These are phyloP conservation scores for Coniochaeta sp. DNA, from an alignment of 2,329 filamentous ascomycete species.

Conservation along the genomic window DNA sequence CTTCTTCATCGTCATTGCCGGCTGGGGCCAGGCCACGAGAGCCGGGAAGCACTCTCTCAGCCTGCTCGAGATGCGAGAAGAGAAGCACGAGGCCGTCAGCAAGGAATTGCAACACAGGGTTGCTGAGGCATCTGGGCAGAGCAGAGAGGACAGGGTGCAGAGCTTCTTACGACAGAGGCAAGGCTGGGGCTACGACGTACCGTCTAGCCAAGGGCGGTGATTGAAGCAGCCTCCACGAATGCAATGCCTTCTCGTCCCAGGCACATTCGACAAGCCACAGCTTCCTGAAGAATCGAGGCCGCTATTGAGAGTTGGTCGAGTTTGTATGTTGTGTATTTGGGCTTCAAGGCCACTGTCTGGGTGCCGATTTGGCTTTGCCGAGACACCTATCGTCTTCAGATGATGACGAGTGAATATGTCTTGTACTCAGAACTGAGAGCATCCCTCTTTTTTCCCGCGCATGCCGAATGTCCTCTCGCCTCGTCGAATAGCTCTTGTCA, in stretches of 20 bases:
- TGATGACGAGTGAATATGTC: no score
- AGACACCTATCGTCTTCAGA: no score
- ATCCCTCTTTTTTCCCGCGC: no score
- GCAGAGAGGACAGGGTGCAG: constrained; percentile 62
- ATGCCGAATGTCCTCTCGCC: no score
- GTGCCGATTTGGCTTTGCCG: no score
- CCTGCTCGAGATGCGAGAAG: constrained; percentile 58
- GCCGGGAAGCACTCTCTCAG: constrained; percentile 54
- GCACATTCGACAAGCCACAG: no score
- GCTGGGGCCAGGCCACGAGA: constrained; percentile 63
- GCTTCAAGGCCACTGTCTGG: no score
- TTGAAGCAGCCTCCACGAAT: not conserved
- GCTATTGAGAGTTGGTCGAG: no score
- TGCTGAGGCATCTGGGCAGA: constrained; percentile 41
- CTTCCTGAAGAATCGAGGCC: no score
- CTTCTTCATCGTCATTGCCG: constrained; percentile 60
- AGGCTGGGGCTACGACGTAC: constrained; percentile 15
- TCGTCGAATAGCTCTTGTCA: no score
- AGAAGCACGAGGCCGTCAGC: constrained; percentile 59
- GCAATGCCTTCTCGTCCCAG: not conserved
- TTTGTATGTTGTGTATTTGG: no score
- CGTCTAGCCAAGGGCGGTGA: not conserved
- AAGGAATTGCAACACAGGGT: constrained; percentile 48
- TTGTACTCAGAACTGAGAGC: no score
- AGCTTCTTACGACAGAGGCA: constrained; percentile 71